Evolutionary conservation across 2,329 filamentous ascomycete genomes (phyloP).

Genomic region (Myriosclerotinia scirpicola): DNA sequence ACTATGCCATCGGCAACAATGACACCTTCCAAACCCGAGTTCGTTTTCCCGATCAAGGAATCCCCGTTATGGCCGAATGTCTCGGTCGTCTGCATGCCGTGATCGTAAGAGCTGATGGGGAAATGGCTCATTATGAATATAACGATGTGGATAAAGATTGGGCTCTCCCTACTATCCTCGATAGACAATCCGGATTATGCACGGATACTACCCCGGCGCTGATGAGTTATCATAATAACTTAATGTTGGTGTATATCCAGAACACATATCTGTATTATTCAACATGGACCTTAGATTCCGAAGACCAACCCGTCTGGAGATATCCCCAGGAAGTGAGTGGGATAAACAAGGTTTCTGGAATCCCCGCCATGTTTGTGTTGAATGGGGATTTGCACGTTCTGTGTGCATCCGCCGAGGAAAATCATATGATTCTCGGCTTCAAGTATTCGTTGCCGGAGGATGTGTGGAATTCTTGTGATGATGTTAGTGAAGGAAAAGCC

Average conservation of each 20-base stretch:
- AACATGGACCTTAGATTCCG: constrained; percentile 34
- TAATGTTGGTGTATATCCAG: constrained; percentile 41
- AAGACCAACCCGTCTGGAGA: constrained; percentile 30
- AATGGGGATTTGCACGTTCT: constrained; percentile 40
- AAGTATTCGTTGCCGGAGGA: constrained; percentile 38
- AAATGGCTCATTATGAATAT: constrained; percentile 41
- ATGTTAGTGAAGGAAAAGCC: constrained; percentile 41
- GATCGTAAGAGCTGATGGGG: constrained; percentile 37
- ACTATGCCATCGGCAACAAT: constrained; percentile 40
- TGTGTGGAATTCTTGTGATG: constrained; percentile 39
- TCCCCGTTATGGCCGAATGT: constrained; percentile 42
- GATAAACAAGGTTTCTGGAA: constrained; percentile 30
- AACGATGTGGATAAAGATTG: constrained; percentile 40
- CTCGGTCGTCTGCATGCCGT: constrained; percentile 42
- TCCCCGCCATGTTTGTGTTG: constrained; percentile 42
- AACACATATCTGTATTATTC: constrained; percentile 37
- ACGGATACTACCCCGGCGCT: constrained; percentile 39
- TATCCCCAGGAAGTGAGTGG: constrained; percentile 36
- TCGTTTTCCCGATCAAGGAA: constrained; percentile 39
- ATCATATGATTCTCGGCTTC: constrained; percentile 40
- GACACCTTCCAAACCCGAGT: constrained; percentile 37
- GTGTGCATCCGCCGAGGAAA: constrained; percentile 35
- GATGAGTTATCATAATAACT: constrained; percentile 42
- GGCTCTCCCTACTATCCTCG: constrained; percentile 34
- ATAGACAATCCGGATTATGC: constrained; percentile 32